Conservation (phyloP, 176 grass and related monocot species). For the Secale cereale region DNA sequence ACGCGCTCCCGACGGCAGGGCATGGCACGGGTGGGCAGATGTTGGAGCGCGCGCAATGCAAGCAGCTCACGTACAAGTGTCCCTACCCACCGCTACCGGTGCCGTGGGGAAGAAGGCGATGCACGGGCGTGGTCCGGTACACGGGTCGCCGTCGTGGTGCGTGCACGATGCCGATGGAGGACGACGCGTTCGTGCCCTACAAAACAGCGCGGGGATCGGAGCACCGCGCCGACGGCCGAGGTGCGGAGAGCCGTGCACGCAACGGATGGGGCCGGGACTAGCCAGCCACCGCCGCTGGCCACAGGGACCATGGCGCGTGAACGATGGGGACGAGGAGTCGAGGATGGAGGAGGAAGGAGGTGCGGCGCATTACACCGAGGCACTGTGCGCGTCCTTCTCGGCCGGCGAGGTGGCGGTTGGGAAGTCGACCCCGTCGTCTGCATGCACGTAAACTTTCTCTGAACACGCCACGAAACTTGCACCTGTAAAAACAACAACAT, state of each 20-base stretch:
- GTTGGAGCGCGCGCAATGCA: too few relatives aligned
- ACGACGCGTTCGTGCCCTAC: neutral
- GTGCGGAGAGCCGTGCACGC: neutral
- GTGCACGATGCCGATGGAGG: neutral
- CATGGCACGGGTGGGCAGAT: too few relatives aligned
- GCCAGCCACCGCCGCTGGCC: neutral
- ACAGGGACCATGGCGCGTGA: neutral
- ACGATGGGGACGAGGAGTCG: neutral
- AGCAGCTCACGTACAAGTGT: too few relatives aligned
- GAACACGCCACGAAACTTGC: too few relatives aligned
- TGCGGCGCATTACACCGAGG: too few relatives aligned
- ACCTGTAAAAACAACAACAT: too few relatives aligned
- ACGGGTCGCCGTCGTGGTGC: neutral
- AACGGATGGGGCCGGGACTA: neutral
- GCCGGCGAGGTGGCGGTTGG: too few relatives aligned
- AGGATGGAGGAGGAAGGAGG: neutral
- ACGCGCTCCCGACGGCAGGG: too few relatives aligned
- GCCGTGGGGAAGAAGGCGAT: neutral
- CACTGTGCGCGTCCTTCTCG: too few relatives aligned
- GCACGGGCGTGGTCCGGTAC: neutral
- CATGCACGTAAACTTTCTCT: too few relatives aligned
- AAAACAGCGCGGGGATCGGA: neutral
- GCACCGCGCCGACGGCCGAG: neutral
- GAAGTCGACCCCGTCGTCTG: too few relatives aligned
- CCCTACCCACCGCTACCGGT: too few relatives aligned